Percentiles rank a stretch among this genome's conserved stretches.
phyloP scores from a whole-genome alignment of 495 filamentous ascomycete genomes.

The Tuber melanosporum region DNA sequence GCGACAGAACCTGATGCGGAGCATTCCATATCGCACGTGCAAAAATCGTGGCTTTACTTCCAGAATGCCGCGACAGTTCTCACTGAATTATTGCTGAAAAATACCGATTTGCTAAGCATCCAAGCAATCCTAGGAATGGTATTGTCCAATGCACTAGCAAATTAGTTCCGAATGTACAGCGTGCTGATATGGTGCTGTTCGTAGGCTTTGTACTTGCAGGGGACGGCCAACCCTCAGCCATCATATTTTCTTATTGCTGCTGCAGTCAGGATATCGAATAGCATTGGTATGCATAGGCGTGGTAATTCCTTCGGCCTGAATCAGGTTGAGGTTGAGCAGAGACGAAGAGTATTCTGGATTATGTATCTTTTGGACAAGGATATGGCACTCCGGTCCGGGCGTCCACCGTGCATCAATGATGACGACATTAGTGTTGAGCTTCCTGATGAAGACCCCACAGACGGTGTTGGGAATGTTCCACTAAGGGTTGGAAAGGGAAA shows the following conservation, averaged over 20 bases:
- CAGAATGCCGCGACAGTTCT: constrained; percentile 94
- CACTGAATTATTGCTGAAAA: constrained; percentile 87
- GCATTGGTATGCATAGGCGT: constrained; percentile 89
- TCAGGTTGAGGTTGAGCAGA: constrained; percentile 83
- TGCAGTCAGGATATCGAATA: constrained; percentile 85
- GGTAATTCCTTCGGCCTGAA: constrained; percentile 88
- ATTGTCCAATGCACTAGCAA: constrained; percentile 27
- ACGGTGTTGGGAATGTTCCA: constrained; percentile 90
- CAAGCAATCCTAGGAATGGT: constrained; percentile 93
- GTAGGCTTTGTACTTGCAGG: constrained; percentile 84
- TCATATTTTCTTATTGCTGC: constrained; percentile 90
- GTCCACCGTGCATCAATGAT: constrained; percentile 91
- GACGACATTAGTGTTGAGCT: constrained; percentile 98
- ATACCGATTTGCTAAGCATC: constrained; percentile 93
- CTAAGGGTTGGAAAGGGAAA: constrained; percentile 84
- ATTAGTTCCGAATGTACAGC: not conserved
- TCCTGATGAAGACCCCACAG: constrained; percentile 80
- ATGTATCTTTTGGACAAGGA: constrained; percentile 95
- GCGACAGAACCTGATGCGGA: constrained; percentile 84
- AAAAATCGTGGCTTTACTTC: constrained; percentile 88
- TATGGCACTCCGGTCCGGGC: constrained; percentile 82
- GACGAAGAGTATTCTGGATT: constrained; percentile 97
- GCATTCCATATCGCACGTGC: constrained; percentile 40
- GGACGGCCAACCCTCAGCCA: constrained; percentile 93
- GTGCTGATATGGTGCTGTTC: not conserved